Evolutionary conservation across 306 rosid genomes (phyloP).

Genomic region (Boehmeria nivea): DNA sequence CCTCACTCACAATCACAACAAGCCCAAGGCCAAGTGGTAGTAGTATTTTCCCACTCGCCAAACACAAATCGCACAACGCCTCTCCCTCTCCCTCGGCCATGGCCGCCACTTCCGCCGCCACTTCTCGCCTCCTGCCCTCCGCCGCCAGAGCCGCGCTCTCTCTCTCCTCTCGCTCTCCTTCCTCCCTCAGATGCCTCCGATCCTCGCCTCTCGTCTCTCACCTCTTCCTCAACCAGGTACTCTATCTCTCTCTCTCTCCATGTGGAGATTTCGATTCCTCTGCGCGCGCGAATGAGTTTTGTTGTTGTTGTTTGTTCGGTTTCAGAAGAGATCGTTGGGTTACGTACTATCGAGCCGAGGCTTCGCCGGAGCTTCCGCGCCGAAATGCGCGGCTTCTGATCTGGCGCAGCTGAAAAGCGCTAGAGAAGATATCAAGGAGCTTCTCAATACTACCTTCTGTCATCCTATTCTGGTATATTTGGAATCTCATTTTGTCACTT

Average conservation of each 20-base stretch:
- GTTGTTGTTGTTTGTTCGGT: neutral
- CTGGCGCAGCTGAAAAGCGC: slow-evolving; percentile 82
- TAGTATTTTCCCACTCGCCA: neutral
- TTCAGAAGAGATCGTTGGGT: slow-evolving; percentile 43
- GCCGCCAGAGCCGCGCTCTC: slow-evolving; percentile 41
- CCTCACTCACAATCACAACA: neutral
- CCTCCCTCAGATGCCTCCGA: slow-evolving; percentile 35
- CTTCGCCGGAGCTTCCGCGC: slow-evolving; percentile 37
- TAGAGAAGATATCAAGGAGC: slow-evolving; percentile 69
- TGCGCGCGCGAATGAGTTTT: neutral
- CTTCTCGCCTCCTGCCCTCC: slow-evolving; percentile 48
- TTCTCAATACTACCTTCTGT: slow-evolving; percentile 64
- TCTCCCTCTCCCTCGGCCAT: slow-evolving; percentile 21
- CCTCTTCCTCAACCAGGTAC: slow-evolving; percentile 62
- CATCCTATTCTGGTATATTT: slow-evolving; percentile 74
- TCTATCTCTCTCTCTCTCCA: slow-evolving; percentile 1
- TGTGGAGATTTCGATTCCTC: neutral
- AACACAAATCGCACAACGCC: too few species aligned
- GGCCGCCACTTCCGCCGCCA: slow-evolving; percentile 33
- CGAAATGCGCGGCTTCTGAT: slow-evolving; percentile 65
- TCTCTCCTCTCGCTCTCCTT: slow-evolving; percentile 21
- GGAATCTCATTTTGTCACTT: neutral
- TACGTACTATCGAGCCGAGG: slow-evolving; percentile 38
- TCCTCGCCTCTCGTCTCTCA: slow-evolving; percentile 68
- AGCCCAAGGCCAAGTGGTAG: too few species aligned